Conservation (phyloP, 345 rosid species). For the Diplotaxis tenuifolia region DNA sequence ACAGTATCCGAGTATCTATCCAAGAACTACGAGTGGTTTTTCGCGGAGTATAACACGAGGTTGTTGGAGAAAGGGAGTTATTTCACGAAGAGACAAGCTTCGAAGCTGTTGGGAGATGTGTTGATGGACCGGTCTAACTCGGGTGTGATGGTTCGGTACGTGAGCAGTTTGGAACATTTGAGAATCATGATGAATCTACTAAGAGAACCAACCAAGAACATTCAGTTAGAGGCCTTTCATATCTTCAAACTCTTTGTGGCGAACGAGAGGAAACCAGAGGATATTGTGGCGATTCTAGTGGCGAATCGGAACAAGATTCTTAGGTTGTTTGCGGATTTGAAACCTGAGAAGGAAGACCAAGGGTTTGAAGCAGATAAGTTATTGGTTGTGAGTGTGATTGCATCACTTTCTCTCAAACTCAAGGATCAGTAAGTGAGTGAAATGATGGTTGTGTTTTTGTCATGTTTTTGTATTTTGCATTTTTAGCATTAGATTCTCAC, state of each 20-base stretch:
- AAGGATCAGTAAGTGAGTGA: neutral
- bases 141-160: constrained; percentile 74
- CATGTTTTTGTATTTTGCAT: neutral
- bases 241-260: constrained; percentile 85
- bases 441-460: neutral
- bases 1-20: constrained; percentile 86
- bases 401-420: constrained; percentile 22
- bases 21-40: constrained; percentile 92
- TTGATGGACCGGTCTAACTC: constrained; percentile 88
- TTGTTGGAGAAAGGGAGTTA: constrained; percentile 82
- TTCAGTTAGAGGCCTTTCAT: constrained; percentile 91
- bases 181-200: constrained; percentile 94
- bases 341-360: constrained; percentile 37
- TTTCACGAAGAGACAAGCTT: constrained; percentile 85
- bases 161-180: constrained; percentile 80
- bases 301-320: constrained; percentile 74
- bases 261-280: constrained; percentile 65
- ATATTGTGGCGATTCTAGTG: constrained; percentile 52
- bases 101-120: constrained; percentile 80
- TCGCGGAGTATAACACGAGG: constrained; percentile 71
- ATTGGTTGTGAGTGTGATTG: constrained; percentile 30
- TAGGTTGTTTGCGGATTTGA: constrained; percentile 58
- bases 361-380: constrained; percentile 33
- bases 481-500: constrained; percentile 32
- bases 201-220: constrained; percentile 89